Conservation (phyloP, 331 rosid genomes). For the Quercus tomentella region DNA sequence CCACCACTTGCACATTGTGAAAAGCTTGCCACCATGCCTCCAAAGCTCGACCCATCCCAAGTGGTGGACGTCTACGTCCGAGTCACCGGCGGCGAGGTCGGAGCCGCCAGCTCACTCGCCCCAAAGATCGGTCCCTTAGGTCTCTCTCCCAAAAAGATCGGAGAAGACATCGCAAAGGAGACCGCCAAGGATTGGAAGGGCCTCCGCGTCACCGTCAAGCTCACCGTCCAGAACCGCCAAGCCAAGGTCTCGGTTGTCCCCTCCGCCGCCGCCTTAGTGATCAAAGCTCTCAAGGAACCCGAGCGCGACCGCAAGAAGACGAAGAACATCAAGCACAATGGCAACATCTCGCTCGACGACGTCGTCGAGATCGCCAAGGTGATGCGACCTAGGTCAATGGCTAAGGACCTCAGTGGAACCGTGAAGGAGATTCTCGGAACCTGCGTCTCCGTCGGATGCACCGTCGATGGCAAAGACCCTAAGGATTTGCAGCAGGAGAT, state of each 20-base stretch:
- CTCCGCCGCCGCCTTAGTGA: constrained; percentile 18
- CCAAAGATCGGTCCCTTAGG: constrained; percentile 23
- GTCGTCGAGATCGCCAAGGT: constrained; percentile 19
- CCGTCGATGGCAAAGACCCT: constrained; percentile 16
- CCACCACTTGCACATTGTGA: neutral
- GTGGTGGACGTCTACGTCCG: constrained; percentile 21
- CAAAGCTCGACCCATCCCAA: constrained; percentile 15
- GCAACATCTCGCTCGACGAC: constrained; percentile 20
- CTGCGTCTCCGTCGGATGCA: constrained; percentile 19
- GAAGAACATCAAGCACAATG: constrained; percentile 17
- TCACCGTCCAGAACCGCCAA: constrained; percentile 22
- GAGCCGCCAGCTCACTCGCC: constrained; percentile 26
- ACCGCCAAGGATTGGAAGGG: constrained; percentile 23
- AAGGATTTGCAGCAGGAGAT: constrained; percentile 25
- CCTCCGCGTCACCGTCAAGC: constrained; percentile 12
- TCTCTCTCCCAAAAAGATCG: constrained; percentile 20
- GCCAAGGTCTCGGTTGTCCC: constrained; percentile 20
- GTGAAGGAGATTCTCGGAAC: constrained; percentile 24
- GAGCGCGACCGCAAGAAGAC: constrained; percentile 24
- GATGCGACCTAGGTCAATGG: constrained; percentile 18
- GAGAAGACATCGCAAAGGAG: constrained; percentile 22
- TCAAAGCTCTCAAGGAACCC: constrained; percentile 22
- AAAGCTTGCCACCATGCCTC: constrained; percentile 13
- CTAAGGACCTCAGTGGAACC: constrained; percentile 8
- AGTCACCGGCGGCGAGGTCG: constrained; percentile 26